Conservation (phyloP, 2,329 filamentous ascomycete species). For the Dothideomycetes sp. region DNA sequence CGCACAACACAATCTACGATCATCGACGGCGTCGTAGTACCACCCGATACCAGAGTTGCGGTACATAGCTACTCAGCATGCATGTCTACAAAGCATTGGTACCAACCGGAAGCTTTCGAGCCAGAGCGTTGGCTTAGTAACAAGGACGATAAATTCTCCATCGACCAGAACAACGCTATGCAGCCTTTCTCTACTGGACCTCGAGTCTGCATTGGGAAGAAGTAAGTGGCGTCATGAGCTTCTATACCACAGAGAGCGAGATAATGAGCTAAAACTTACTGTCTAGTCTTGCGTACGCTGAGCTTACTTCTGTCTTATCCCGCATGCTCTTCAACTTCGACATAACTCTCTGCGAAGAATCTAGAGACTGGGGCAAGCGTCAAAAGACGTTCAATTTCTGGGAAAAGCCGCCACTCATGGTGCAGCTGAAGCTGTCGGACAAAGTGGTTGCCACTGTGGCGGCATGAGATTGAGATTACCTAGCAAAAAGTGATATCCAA, state of each 20-base stretch:
- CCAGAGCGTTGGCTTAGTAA: background rate
- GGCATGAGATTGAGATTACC: no score
- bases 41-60: background rate
- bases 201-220: slow-evolving; percentile 11
- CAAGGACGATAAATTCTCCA: slow-evolving; percentile 12
- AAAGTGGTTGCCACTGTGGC: background rate
- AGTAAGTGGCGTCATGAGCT: slow-evolving; percentile 5
- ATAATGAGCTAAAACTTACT: slow-evolving; percentile 1
- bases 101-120: background rate
- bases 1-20: background rate
- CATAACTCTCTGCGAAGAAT: slow-evolving; percentile 15
- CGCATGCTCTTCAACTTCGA: slow-evolving; percentile 31
- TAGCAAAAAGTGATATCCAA: no score
- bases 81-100: background rate
- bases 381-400: background rate
- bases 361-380: background rate
- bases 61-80: background rate
- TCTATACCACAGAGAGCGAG: no score
- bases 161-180: slow-evolving; percentile 16
- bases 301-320: slow-evolving; percentile 27
- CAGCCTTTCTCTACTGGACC: slow-evolving; percentile 25
- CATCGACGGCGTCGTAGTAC: background rate
- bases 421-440: background rate
- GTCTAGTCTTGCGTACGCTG: slow-evolving; percentile 23
- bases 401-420: background rate